phyloP scores from a whole-genome alignment of 805 yeast species.

The Schizosaccharomyces osmophilus region DNA sequence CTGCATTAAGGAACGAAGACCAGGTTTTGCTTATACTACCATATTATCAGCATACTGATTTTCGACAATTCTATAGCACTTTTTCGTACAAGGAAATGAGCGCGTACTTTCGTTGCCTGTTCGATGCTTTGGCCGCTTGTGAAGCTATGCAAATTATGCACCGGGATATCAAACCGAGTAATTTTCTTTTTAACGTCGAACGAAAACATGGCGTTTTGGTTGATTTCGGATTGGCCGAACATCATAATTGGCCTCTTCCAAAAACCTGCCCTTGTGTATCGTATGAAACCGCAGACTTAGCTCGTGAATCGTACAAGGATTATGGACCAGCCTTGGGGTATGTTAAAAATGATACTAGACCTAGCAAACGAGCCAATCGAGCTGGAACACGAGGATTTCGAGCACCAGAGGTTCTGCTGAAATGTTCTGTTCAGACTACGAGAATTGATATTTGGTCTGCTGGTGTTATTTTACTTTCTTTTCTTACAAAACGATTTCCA shows the following conservation, averaged over 20 bases:
- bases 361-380: slow-evolving; percentile 79
- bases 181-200: slow-evolving; percentile 43
- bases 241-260: background rate
- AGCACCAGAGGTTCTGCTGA: slow-evolving; percentile 78
- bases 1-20: slow-evolving; percentile 67
- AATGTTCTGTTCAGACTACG: slow-evolving; percentile 60
- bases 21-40: slow-evolving; percentile 87
- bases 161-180: slow-evolving; percentile 73
- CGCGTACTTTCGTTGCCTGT: slow-evolving; percentile 52
- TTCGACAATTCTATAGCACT: slow-evolving; percentile 43
- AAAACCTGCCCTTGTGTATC: background rate
- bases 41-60: slow-evolving; percentile 73
- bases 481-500: slow-evolving; percentile 63
- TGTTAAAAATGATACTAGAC: slow-evolving; percentile 54
- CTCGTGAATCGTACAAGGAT: slow-evolving; percentile 1
- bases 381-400: slow-evolving; percentile 92
- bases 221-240: slow-evolving; percentile 80
- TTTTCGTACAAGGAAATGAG: slow-evolving; percentile 59
- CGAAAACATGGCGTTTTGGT: slow-evolving; percentile 57
- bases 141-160: slow-evolving; percentile 64
- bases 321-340: slow-evolving; percentile 32
- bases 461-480: slow-evolving; percentile 62
- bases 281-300: background rate
- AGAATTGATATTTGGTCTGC: slow-evolving; percentile 83
- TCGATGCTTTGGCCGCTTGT: slow-evolving; percentile 50